Percentiles rank a stretch among this genome's conserved stretches.
Conservation (phyloP, 1,284 basidiomycete species). For the Cutaneotrichosporon spelunceum region DNA sequence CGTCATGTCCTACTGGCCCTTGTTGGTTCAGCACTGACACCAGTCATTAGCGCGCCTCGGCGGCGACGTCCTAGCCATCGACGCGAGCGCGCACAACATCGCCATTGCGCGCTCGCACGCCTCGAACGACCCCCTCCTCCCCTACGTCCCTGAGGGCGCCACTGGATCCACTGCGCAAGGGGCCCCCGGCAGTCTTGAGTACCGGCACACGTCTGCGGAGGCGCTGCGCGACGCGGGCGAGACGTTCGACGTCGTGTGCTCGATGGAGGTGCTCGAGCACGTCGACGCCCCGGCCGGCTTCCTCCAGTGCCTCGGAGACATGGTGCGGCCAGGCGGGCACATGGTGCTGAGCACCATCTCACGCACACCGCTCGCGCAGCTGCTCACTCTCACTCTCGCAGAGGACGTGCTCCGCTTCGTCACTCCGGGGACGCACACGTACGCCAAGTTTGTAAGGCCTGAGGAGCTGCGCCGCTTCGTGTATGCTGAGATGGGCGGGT, state of each 20-base stretch:
- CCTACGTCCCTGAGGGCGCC: too few relatives aligned
- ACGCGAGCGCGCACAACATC: constrained; percentile 85
- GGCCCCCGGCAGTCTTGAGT: constrained; percentile 56
- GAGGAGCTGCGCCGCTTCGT: constrained; percentile 85
- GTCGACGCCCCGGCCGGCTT: constrained; percentile 88
- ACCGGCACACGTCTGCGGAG: constrained; percentile 78
- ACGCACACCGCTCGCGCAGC: constrained; percentile 82
- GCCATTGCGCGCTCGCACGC: constrained; percentile 81
- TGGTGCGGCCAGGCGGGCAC: constrained; percentile 91
- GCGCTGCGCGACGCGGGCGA: constrained; percentile 57
- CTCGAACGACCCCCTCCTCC: constrained; percentile 65
- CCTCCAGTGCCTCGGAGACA: constrained; percentile 70
- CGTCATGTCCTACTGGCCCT: not conserved
- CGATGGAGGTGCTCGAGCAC: constrained; percentile 98
- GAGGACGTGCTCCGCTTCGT: constrained; percentile 82
- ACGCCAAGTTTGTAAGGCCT: constrained; percentile 85
- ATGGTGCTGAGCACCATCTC: constrained; percentile 95
- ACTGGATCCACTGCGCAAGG: too few relatives aligned
- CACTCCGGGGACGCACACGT: constrained; percentile 84
- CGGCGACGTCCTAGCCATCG: constrained; percentile 79
- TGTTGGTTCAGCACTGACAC: constrained; percentile 1
- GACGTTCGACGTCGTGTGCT: constrained; percentile 87
- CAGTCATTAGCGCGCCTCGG: constrained; percentile 85
- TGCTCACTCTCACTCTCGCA: constrained; percentile 86
- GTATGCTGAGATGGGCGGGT: constrained; percentile 56